Percentiles rank a stretch among this genome's conserved stretches.
These are phyloP conservation scores for Magnusiomyces suaveolens DNA, from an alignment of 1,139 yeast genomes.

Conservation along the genomic window DNA sequence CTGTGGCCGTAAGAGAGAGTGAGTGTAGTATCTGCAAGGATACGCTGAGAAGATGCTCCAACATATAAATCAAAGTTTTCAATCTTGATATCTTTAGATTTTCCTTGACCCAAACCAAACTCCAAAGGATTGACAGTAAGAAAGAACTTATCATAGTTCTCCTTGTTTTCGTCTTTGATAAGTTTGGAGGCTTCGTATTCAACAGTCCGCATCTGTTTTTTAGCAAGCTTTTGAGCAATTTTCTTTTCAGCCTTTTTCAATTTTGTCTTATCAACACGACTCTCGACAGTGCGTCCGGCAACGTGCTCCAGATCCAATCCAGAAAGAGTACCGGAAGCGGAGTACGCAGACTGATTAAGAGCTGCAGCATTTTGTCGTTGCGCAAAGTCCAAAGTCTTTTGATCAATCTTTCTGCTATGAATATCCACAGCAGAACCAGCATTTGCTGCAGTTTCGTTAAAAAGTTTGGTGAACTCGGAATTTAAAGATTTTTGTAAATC, in stretches of 20 bases:
- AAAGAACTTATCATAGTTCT: constrained; percentile 89
- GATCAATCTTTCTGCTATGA: constrained; percentile 59
- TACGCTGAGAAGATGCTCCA: constrained; percentile 82
- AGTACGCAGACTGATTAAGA: constrained; percentile 14
- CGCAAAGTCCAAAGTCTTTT: constrained; percentile 31
- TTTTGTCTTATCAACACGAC: constrained; percentile 91
- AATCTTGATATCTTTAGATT: constrained; percentile 86
- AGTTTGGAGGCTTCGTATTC: constrained; percentile 89
- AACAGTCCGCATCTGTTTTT: constrained; percentile 50
- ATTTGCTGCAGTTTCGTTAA: constrained; percentile 55
- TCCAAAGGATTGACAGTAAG: constrained; percentile 92
- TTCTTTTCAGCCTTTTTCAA: constrained; percentile 94
- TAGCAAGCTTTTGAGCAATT: constrained; percentile 93
- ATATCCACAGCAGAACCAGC: constrained; percentile 47
- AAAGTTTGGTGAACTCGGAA: constrained; percentile 45
- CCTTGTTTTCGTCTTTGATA: constrained; percentile 50
- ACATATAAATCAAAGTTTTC: constrained; percentile 90
- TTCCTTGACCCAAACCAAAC: constrained; percentile 82
- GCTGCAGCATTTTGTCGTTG: constrained; percentile 26
- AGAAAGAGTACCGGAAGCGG: constrained; percentile 27
- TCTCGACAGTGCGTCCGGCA: constrained; percentile 83
- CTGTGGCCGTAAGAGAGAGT: constrained; percentile 87
- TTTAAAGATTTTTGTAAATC: constrained; percentile 40
- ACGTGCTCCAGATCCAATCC: constrained; percentile 73
- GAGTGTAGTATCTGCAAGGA: constrained; percentile 76